Conservation (phyloP, 1,139 yeast genomes). For the Suhomyces taliae region DNA sequence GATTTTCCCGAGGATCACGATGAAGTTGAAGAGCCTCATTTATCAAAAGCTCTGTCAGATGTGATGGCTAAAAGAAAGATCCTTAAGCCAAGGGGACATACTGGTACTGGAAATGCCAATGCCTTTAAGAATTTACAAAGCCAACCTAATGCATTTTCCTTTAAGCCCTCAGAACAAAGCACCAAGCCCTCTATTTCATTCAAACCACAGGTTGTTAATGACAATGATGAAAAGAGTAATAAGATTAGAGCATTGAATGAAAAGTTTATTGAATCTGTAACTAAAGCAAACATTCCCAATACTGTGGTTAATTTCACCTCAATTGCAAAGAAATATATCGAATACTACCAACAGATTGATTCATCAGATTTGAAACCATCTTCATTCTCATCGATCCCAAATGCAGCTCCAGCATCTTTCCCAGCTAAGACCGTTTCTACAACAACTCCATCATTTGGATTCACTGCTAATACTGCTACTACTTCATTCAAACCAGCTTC, state of each 20-base stretch:
- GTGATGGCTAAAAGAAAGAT: slow-evolving; percentile 70
- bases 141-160: neutral
- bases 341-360: slow-evolving; percentile 50
- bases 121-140: neutral
- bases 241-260: slow-evolving; percentile 70
- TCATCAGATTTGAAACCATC: slow-evolving; percentile 5
- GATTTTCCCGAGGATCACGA: slow-evolving; percentile 37
- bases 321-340: slow-evolving; percentile 59
- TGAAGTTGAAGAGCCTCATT: slow-evolving; percentile 35
- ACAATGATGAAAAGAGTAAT: slow-evolving; percentile 24
- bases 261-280: slow-evolving; percentile 55
- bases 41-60: slow-evolving; percentile 56
- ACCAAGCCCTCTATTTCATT: neutral
- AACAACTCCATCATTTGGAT: neutral
- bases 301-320: slow-evolving; percentile 60
- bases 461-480: slow-evolving; percentile 3
- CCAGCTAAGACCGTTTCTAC: neutral
- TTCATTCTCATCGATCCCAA: neutral
- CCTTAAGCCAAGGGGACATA: slow-evolving; percentile 52
- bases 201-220: neutral
- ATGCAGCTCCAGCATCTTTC: neutral
- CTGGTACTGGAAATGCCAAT: slow-evolving; percentile 4
- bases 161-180: neutral
- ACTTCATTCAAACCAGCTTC: neutral
- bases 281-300: slow-evolving; percentile 41